phyloP scores from a whole-genome alignment of 768 basidiomycete species.

The Naganishia kalamii region DNA sequence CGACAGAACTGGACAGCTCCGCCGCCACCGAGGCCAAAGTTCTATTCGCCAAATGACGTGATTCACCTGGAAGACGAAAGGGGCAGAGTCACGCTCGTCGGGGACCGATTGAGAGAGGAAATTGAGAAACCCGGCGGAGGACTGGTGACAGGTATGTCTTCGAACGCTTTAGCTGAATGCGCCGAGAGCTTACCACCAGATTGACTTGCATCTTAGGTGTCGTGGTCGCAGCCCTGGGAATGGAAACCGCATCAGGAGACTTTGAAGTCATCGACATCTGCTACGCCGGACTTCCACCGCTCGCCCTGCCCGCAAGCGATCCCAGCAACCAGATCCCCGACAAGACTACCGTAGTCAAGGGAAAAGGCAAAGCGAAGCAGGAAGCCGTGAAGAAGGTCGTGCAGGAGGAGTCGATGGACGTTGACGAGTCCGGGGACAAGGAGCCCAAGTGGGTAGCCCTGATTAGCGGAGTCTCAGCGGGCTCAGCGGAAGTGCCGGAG shows the following conservation, averaged over 20 bases:
- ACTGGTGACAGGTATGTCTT: conserved; percentile 63
- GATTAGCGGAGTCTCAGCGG: conserved; percentile 77
- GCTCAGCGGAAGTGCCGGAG: conserved; percentile 50
- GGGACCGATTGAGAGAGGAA: conserved; percentile 56
- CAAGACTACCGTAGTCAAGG: conserved; percentile 16
- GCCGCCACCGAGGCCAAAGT: conserved; percentile 68
- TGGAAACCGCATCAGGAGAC: conserved; percentile 80
- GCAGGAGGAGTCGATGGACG: conserved; percentile 46
- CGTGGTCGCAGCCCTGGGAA: conserved; percentile 80
- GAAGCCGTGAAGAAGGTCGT: conserved; percentile 19
- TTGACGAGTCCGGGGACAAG: conserved; percentile 50
- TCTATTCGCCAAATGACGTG: conserved; percentile 67
- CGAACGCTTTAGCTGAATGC: neutral
- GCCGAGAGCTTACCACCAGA: neutral
- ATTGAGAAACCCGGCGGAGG: conserved; percentile 48
- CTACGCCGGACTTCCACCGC: conserved; percentile 73
- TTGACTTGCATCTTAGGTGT: conserved; percentile 52
- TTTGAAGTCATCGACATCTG: conserved; percentile 90
- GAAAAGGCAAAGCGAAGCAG: conserved; percentile 34
- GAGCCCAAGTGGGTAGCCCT: conserved; percentile 63
- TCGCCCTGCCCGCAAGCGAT: conserved; percentile 40
- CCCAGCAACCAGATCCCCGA: conserved; percentile 23
- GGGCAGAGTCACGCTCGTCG: conserved; percentile 81
- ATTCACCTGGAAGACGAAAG: conserved; percentile 94
- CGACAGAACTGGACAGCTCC: conserved; percentile 78